phyloP scores from a whole-genome alignment of 164 flowering plant genomes.

The Amborella trichopoda region DNA sequence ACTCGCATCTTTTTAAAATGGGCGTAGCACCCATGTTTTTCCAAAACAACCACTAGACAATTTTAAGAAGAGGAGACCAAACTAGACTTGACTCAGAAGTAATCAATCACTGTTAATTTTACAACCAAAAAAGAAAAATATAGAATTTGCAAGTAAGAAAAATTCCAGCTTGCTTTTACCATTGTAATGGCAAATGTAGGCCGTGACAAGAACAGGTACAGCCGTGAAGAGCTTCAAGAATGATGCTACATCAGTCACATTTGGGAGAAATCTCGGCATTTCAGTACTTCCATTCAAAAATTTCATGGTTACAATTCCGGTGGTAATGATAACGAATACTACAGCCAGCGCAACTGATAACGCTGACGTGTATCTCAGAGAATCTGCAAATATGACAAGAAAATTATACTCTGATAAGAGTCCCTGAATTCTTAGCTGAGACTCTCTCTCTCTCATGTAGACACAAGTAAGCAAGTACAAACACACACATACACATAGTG shows the following conservation, averaged over 20 bases:
- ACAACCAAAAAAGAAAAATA: too few species aligned
- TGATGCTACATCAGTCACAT: slow-evolving; percentile 36
- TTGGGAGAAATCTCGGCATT: slow-evolving; percentile 50
- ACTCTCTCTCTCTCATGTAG: too few species aligned
- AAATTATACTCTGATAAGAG: neutral
- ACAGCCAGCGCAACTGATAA: slow-evolving; percentile 60
- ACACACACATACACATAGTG: too few species aligned
- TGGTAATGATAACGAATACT: slow-evolving; percentile 55
- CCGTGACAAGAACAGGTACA: slow-evolving; percentile 57
- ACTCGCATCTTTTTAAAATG: too few species aligned
- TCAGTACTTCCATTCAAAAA: slow-evolving; percentile 31
- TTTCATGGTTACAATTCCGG: slow-evolving; percentile 34
- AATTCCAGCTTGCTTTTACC: too few species aligned
- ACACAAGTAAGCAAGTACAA: too few species aligned
- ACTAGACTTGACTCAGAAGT: too few species aligned
- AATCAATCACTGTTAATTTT: too few species aligned
- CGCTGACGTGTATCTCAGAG: slow-evolving; percentile 71
- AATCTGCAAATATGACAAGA: slow-evolving; percentile 28
- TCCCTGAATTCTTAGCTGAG: neutral
- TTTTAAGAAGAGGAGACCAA: too few species aligned
- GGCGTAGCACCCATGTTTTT: too few species aligned
- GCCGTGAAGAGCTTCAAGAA: slow-evolving; percentile 64
- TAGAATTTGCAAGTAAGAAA: too few species aligned
- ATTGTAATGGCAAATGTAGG: slow-evolving; percentile 73
- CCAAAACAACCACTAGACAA: too few species aligned